Evolutionary conservation across 169 alveolate genomes (phyloP).

Genomic region (Eimeria necatrix): DNA sequence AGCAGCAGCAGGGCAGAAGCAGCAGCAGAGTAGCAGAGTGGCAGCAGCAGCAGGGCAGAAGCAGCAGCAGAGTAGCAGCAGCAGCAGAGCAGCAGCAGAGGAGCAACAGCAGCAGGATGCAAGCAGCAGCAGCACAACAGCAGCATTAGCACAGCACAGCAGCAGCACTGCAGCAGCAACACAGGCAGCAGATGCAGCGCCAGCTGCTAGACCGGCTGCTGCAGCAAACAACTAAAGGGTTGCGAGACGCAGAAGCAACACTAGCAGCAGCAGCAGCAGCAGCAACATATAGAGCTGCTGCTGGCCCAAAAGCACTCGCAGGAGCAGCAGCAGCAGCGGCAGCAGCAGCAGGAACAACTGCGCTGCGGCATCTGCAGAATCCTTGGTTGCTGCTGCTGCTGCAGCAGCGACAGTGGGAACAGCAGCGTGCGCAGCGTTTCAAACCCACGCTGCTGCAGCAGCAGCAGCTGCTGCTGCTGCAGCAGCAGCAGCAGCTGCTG

Average conservation of each 20-base stretch:
- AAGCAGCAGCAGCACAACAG: neutral
- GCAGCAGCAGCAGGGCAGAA: neutral
- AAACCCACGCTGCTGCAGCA: neutral
- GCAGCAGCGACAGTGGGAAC: neutral
- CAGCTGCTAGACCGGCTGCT: no score
- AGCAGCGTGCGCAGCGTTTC: neutral
- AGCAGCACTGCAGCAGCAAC: neutral
- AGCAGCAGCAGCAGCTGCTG: neutral
- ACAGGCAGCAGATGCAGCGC: neutral
- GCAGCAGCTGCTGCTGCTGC: neutral
- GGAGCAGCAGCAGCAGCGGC: neutral
- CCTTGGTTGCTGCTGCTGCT: neutral
- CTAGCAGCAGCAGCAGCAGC: no score
- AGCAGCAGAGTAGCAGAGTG: neutral
- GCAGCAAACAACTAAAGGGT: no score
- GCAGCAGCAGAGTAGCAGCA: neutral
- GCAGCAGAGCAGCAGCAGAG: neutral
- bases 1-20: neutral
- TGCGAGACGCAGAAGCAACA: no score
- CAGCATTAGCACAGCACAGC: neutral
- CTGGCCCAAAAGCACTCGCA: neutral
- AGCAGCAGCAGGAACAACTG: neutral
- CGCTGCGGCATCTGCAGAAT: neutral
- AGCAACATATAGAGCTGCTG: no score
- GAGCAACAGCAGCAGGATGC: no score